phyloP scores from a whole-genome alignment of 345 rosid species.

The Lepidium africanum region DNA sequence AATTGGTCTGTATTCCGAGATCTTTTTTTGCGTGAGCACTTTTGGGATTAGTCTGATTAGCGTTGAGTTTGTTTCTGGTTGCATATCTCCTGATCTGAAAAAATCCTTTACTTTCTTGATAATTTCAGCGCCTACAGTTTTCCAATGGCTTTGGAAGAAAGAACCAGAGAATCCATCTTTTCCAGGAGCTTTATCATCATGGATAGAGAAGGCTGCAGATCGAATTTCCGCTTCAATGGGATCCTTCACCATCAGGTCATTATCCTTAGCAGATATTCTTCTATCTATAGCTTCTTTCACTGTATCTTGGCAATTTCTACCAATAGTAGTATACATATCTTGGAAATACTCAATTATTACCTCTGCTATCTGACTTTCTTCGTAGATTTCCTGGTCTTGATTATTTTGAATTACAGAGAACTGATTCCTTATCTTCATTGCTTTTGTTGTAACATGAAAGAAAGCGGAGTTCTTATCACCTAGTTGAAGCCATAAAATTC shows the following conservation, averaged over 20 bases:
- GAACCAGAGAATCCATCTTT: not conserved
- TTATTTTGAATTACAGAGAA: not conserved
- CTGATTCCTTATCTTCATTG: not conserved
- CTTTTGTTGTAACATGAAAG: not conserved
- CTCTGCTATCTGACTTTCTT: not conserved
- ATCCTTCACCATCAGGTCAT: fast-evolving
- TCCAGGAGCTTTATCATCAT: not conserved
- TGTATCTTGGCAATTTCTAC: not conserved
- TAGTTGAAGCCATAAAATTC: not conserved
- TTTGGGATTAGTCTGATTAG: too few relatives aligned
- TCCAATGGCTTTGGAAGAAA: not conserved
- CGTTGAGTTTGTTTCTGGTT: too few relatives aligned
- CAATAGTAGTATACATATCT: too few relatives aligned
- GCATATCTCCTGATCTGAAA: too few relatives aligned
- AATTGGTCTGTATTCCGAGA: too few relatives aligned
- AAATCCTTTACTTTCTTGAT: too few relatives aligned
- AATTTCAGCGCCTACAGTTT: not conserved
- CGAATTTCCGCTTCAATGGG: not conserved
- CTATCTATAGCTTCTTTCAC: not conserved
- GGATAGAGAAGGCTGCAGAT: not conserved
- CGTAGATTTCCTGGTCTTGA: not conserved
- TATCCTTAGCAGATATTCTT: not conserved
- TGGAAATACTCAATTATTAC: too few relatives aligned
- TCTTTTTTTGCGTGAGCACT: too few relatives aligned
- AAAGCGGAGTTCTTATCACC: not conserved